These are phyloP conservation scores for Morella rubra DNA, from an alignment of 306 rosid genomes.

Conservation along the genomic window DNA sequence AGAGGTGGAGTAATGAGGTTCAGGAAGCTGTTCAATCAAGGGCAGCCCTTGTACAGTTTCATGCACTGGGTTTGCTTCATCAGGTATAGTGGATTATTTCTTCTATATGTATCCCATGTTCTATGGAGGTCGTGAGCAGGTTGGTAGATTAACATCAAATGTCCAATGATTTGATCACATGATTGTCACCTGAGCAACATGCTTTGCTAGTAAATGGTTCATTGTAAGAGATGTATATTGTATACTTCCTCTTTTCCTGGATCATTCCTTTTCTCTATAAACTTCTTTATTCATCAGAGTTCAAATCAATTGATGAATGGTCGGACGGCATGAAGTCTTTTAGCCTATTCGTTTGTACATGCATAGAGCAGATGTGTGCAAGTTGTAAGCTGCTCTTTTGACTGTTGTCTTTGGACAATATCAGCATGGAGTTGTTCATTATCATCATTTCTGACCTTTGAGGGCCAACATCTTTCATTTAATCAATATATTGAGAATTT, in stretches of 20 bases:
- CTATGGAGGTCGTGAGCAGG: neutral
- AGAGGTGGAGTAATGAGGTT: conserved; percentile 99
- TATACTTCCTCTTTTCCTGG: neutral
- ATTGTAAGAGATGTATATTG: neutral
- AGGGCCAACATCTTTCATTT: neutral
- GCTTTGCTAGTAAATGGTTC: neutral
- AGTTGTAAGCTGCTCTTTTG: neutral
- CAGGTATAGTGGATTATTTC: conserved; percentile 60
- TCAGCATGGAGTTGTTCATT: neutral
- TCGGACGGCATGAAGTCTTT: neutral
- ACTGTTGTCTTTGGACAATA: neutral
- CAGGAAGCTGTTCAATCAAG: conserved; percentile 99
- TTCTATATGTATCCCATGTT: conserved; percentile 12
- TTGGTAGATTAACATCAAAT: conserved; percentile 4
- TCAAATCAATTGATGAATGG: neutral
- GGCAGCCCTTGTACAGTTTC: conserved; percentile 98
- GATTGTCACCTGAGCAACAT: neutral
- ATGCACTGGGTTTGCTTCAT: conserved; percentile 90
- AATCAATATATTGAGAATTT: neutral
- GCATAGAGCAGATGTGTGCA: neutral
- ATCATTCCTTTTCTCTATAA: neutral
- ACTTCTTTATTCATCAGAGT: neutral
- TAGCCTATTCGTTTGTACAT: neutral
- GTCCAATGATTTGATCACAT: neutral
- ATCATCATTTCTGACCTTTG: neutral